Base-by-base conservation (phyloP, 164 flowering plant genomes). In the Nelumbo lutea region DNA sequence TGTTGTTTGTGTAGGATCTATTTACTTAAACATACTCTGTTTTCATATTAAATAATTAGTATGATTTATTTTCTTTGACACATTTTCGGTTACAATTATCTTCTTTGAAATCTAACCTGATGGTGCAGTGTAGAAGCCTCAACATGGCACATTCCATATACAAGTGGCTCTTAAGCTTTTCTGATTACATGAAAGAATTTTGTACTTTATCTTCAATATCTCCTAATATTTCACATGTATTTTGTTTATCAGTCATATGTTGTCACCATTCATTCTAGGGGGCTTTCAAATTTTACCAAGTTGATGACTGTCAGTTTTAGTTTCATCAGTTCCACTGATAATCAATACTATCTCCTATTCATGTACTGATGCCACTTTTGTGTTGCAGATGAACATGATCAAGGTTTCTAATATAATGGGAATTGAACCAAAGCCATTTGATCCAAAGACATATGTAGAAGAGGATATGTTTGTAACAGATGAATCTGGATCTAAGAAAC, bases 341-440 rank as follows among this genome's bases (percentile, higher is more conserved):
- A 27, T 39, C 7, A 50, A 52, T 0, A 53, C 1, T 15, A 53
- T 53, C 57, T 13, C 13, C 14, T 2, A 4, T 3, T 53, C 48
- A 9, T 39, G 39, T 61, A 13, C 13, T 27, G 61, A 44, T 61
- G 39, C 45, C 38, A 61, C 13, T 50, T 68, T 58, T 65, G 47
- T 72, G 50, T 80, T 81, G 82, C 87, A 93, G 99, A 88, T 93
- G 97, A 86, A 93, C 77, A 80, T 90, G 86, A 88, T 96, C 58
- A 90, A 83, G 77, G 98, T 96, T 69, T 96, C 99, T n/a, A 96
- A 96, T 72, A 96, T 96, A 51, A 89, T 96, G 97, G 98, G 98
- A 65, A 81, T 96, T 71, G 99, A 96, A 55, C 91, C 96, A 43
- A 96, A 90, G 65, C 98, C 97, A 58, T 96, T 93, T 85, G 98